Conservation (phyloP, 441 rosid species). For the Arabidopsis hybrid region DNA sequence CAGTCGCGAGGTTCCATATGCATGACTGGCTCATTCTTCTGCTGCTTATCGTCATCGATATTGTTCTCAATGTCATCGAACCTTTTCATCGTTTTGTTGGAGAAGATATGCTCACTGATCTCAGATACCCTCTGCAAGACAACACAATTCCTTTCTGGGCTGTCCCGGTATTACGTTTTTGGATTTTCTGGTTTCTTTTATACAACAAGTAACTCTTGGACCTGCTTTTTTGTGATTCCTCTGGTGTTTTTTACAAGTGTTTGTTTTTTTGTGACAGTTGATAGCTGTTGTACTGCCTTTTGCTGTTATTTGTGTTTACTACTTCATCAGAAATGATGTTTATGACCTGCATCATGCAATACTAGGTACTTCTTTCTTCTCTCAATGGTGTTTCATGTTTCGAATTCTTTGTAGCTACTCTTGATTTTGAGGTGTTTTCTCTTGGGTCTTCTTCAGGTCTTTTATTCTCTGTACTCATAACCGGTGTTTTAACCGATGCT, state of each 20-base stretch:
- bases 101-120: slow-evolving; percentile 76
- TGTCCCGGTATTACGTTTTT: slow-evolving; percentile 65
- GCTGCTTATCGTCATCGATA: slow-evolving; percentile 62
- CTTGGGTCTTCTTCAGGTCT: slow-evolving; percentile 59
- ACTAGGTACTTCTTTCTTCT: slow-evolving; percentile 59
- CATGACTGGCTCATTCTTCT: slow-evolving; percentile 91
- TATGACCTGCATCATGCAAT: slow-evolving; percentile 89
- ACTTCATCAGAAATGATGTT: slow-evolving; percentile 69
- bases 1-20: slow-evolving; percentile 68
- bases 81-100: slow-evolving; percentile 95
- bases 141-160: slow-evolving; percentile 89
- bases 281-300: slow-evolving; percentile 69
- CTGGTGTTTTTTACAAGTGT: slow-evolving; percentile 9
- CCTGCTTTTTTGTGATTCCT: neutral
- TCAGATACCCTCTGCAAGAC: slow-evolving; percentile 73
- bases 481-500: slow-evolving; percentile 86
- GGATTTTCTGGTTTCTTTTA: neutral
- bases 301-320: slow-evolving; percentile 59
- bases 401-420: neutral
- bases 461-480: slow-evolving; percentile 73
- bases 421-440: slow-evolving; percentile 6
- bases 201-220: neutral
- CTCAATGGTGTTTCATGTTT: slow-evolving; percentile 26
- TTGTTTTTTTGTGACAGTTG: slow-evolving; percentile 50
- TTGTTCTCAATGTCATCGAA: slow-evolving; percentile 63